Conservation (phyloP, 1,139 yeast species). For the Geotrichum aggregatum region DNA sequence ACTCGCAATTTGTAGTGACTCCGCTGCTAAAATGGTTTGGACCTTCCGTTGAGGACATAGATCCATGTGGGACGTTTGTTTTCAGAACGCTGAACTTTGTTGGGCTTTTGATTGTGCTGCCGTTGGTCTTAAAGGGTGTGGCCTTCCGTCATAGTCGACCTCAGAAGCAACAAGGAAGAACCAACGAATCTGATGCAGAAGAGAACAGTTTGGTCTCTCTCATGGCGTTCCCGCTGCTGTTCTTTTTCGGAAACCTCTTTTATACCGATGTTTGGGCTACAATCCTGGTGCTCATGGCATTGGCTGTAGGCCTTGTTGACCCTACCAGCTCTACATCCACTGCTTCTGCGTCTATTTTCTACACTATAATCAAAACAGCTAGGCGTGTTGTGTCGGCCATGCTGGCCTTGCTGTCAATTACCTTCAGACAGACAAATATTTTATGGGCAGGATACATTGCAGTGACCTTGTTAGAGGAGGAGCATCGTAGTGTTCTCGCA, state of each 20-base stretch:
- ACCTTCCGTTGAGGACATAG: neutral
- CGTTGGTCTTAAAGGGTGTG: slow-evolving; percentile 37
- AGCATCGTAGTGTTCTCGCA: neutral
- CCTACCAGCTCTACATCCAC: slow-evolving; percentile 11
- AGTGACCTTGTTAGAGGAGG: slow-evolving; percentile 24
- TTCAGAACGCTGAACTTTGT: slow-evolving; percentile 58
- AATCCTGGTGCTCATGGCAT: slow-evolving; percentile 54
- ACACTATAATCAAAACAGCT: neutral
- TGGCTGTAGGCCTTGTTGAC: slow-evolving; percentile 38
- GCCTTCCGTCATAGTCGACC: slow-evolving; percentile 27
- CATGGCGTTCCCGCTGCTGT: slow-evolving; percentile 57
- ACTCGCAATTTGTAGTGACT: slow-evolving; percentile 35
- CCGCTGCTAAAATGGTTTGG: slow-evolving; percentile 1
- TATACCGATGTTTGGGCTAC: slow-evolving; percentile 96
- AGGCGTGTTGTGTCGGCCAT: slow-evolving; percentile 25
- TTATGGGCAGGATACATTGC: slow-evolving; percentile 72
- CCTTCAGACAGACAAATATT: slow-evolving; percentile 86
- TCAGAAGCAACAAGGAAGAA: slow-evolving; percentile 23
- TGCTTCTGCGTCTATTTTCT: slow-evolving; percentile 6
- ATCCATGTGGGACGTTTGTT: slow-evolving; percentile 39
- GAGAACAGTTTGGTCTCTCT: too few species aligned
- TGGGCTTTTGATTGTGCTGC: slow-evolving; percentile 59
- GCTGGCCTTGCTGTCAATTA: slow-evolving; percentile 40
- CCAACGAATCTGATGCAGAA: slow-evolving; percentile 49
- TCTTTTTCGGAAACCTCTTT: slow-evolving; percentile 68